phyloP scores from a whole-genome alignment of 495 filamentous ascomycete genomes.

The Penicillium bovifimosum region DNA sequence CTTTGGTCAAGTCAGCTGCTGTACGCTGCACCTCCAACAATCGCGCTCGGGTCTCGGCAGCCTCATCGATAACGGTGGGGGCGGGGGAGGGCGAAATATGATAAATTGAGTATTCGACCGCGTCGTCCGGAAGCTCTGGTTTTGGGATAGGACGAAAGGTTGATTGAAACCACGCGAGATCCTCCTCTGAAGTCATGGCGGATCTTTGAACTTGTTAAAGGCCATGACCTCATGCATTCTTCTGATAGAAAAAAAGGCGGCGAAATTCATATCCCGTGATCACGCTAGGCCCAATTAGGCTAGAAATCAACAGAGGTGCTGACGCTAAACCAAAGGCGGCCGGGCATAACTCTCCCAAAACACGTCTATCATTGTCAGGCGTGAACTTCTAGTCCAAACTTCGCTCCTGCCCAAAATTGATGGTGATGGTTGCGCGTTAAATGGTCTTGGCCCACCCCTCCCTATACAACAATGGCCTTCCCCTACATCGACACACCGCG shows the following conservation, averaged over 20 bases:
- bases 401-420: constrained; percentile 7
- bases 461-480: constrained; percentile 35
- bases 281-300: constrained; percentile 29
- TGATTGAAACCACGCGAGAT: constrained; percentile 46
- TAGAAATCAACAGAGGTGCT: constrained; percentile 45
- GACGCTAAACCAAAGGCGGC: constrained; percentile 11
- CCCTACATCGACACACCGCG: constrained; percentile 72
- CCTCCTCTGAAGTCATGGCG: constrained; percentile 43
- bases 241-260: constrained; percentile 25
- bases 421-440: constrained; percentile 32
- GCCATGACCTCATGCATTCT: constrained; percentile 36
- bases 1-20: constrained; percentile 55
- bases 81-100: constrained; percentile 47
- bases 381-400: not conserved
- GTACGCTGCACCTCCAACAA: constrained; percentile 68
- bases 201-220: constrained; percentile 7
- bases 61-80: constrained; percentile 42
- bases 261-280: constrained; percentile 23
- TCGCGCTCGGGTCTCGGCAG: constrained; percentile 48
- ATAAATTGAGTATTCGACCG: constrained; percentile 79
- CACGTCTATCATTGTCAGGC: constrained; percentile 25
- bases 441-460: constrained; percentile 9
- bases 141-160: constrained; percentile 57
- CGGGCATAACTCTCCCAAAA: constrained; percentile 31
- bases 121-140: constrained; percentile 72